These are phyloP conservation scores for Tricholoma furcatifolium DNA, from an alignment of 768 basidiomycete genomes.

Conservation along the genomic window DNA sequence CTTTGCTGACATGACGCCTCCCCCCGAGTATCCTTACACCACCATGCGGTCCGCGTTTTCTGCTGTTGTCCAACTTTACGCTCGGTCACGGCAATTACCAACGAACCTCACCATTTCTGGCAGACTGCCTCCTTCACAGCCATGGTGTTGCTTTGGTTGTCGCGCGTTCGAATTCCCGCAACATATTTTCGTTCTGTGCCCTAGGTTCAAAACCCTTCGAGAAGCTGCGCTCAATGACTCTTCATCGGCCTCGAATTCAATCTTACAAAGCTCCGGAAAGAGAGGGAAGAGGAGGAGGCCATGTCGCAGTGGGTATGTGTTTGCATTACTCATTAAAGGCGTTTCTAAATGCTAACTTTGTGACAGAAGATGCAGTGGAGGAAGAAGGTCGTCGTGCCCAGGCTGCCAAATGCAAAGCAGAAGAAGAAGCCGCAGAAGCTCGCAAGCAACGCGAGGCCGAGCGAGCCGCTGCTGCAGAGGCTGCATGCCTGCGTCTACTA, in stretches of 20 bases:
- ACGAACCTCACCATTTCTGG: background rate
- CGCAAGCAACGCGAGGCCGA: conserved; percentile 55
- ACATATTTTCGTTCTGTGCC: background rate
- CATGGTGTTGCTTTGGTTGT: background rate
- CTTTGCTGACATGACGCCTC: background rate
- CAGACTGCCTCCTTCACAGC: background rate
- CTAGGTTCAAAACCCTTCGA: background rate
- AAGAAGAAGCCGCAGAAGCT: conserved; percentile 49
- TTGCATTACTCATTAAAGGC: background rate
- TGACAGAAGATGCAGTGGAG: conserved; percentile 50
- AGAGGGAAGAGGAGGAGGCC: conserved; percentile 55
- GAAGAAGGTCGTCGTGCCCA: conserved; percentile 49
- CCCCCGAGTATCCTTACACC: background rate
- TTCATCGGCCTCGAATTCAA: background rate
- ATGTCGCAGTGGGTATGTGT: conserved; percentile 51
- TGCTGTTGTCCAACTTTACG: no score
- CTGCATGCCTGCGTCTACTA: conserved; percentile 56
- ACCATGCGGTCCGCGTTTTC: background rate
- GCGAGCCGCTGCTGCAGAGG: conserved; percentile 49
- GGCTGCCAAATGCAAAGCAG: conserved; percentile 58
- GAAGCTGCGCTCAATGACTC: background rate
- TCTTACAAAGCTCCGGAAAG: conserved; percentile 21
- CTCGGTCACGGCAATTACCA: background rate
- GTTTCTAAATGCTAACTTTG: background rate
- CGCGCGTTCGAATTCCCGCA: background rate